Conservation (phyloP, 345 rosid genomes). For the Geranium rotundifolium region DNA sequence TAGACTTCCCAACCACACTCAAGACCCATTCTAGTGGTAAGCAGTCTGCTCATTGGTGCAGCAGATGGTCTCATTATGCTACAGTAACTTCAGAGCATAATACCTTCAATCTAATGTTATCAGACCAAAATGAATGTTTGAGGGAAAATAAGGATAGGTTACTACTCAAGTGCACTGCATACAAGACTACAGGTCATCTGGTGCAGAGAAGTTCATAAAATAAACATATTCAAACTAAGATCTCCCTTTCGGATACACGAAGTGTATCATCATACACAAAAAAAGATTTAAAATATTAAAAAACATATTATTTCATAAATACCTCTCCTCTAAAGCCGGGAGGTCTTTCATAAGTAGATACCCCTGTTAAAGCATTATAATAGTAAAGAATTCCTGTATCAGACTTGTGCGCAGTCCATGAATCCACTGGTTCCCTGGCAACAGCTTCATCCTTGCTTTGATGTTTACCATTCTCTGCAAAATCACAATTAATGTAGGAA, state of each 20-base stretch:
- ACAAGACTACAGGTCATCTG: neutral
- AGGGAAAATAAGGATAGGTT: neutral
- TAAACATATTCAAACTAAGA: neutral
- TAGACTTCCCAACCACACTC: neutral
- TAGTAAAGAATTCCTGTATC: conserved; percentile 72
- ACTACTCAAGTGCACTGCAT: neutral
- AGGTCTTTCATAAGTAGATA: conserved; percentile 85
- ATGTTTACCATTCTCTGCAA: conserved; percentile 48
- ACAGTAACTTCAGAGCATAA: neutral
- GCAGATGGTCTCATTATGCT: neutral
- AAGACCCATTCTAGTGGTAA: neutral
- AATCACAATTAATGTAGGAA: conserved; percentile 10
- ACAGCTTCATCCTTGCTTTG: conserved; percentile 24
- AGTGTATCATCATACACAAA: neutral
- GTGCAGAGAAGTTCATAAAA: neutral
- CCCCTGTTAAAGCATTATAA: conserved; percentile 79
- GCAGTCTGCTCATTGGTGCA: neutral
- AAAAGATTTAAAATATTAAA: neutral
- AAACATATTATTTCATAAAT: conserved; percentile 9
- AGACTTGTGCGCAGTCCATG: conserved; percentile 94
- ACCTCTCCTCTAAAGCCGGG: conserved; percentile 74
- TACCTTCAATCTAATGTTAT: neutral
- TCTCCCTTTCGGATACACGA: neutral
- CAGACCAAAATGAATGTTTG: neutral
- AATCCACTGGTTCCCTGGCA: conserved; percentile 34